Conservation (phyloP, 768 basidiomycete species). For the Termitomyces eurrhizus region DNA sequence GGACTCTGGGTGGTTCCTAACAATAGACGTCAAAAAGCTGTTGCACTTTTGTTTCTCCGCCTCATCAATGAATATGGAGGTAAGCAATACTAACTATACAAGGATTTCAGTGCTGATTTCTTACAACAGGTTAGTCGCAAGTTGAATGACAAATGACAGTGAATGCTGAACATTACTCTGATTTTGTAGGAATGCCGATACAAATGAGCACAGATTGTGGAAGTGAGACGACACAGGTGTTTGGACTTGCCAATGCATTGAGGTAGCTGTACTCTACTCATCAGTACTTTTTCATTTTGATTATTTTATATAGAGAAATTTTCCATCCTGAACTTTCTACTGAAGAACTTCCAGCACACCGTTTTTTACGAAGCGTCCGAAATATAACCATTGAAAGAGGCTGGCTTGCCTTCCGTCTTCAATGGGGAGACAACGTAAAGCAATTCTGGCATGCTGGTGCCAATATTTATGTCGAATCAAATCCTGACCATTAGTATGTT, state of each 20-base stretch:
- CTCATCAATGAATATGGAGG: background rate
- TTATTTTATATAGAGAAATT: background rate
- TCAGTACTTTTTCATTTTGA: background rate
- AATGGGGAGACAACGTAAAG: background rate
- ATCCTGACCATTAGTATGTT: background rate
- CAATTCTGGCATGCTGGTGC: background rate
- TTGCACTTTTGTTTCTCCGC: background rate
- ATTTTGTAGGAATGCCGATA: background rate
- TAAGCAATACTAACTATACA: background rate
- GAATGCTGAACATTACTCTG: background rate
- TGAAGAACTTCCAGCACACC: background rate
- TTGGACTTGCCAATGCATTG: background rate
- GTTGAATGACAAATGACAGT: background rate
- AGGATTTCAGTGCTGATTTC: background rate
- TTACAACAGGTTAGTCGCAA: background rate
- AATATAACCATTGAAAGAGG: background rate
- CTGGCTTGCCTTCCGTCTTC: background rate
- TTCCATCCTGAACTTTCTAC: background rate
- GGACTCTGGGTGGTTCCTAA: conserved; percentile 7
- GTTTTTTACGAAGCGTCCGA: background rate
- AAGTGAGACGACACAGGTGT: background rate
- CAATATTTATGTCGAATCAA: background rate
- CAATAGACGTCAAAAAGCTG: background rate
- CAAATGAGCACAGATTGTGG: background rate
- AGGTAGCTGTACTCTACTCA: background rate